Conservation (phyloP, 768 basidiomycete species). For the Podaxis sp. region DNA sequence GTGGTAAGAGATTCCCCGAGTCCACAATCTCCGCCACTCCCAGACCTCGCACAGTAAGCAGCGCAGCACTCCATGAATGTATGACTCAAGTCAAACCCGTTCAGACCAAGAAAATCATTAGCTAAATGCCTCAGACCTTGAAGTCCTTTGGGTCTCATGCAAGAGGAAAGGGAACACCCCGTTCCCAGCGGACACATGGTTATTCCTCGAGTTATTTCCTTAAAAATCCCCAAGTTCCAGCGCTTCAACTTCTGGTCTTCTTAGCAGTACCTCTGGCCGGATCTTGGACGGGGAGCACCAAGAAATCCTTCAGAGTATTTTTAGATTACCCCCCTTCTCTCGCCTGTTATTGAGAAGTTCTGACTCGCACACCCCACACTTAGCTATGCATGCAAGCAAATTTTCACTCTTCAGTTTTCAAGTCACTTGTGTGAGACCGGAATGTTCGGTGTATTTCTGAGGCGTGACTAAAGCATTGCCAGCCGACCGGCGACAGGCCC, state of each 20-base stretch:
- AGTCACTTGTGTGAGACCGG: neutral
- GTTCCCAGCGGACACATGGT: neutral
- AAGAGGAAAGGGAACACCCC: neutral
- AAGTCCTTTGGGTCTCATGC: neutral
- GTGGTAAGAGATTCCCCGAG: neutral
- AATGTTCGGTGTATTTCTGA: neutral
- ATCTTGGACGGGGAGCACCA: neutral
- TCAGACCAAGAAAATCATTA: too few species aligned
- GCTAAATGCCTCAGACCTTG: neutral
- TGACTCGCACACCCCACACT: neutral
- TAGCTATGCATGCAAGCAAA: neutral
- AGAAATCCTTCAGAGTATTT: neutral
- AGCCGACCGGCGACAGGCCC: neutral
- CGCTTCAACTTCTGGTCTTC: neutral
- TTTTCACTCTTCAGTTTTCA: neutral
- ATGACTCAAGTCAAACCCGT: neutral
- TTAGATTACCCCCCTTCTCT: neutral
- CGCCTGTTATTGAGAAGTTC: neutral
- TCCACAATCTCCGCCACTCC: neutral
- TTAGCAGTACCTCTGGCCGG: neutral
- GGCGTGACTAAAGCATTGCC: neutral
- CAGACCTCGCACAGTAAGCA: neutral
- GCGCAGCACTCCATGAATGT: neutral
- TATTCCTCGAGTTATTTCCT: neutral
- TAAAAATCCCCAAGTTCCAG: neutral